Percentiles rank a stretch among this genome's conserved stretches.
phyloP scores from a whole-genome alignment of 2,329 filamentous ascomycete genomes.

The Cordyceps javanica region DNA sequence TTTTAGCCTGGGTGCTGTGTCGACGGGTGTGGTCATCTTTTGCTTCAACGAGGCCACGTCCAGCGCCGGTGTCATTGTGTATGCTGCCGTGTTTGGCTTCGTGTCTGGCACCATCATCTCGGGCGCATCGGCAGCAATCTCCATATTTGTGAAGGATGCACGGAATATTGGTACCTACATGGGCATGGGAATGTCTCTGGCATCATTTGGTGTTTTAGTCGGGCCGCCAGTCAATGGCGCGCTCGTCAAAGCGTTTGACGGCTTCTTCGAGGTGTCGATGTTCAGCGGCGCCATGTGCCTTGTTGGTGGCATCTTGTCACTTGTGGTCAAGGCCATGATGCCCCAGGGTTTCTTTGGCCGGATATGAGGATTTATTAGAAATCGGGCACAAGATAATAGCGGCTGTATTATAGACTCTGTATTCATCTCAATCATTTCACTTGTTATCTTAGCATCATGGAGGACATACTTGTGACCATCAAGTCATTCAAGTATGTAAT shows the following conservation, averaged over 20 bases:
- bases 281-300: slow-evolving; percentile 20
- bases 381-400: too few species aligned
- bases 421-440: too few species aligned
- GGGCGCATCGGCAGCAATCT: slow-evolving; percentile 42
- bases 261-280: slow-evolving; percentile 19
- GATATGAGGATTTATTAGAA: too few species aligned
- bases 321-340: slow-evolving; percentile 16
- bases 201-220: slow-evolving; percentile 38
- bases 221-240: slow-evolving; percentile 30
- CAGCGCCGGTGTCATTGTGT: slow-evolving; percentile 25
- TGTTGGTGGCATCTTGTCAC: slow-evolving; percentile 13
- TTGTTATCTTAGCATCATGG: too few species aligned
- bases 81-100: slow-evolving; percentile 27
- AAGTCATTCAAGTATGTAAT: too few species aligned
- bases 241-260: slow-evolving; percentile 31
- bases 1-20: slow-evolving; percentile 50
- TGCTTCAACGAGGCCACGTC: slow-evolving; percentile 6
- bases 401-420: too few species aligned
- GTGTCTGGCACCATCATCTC: slow-evolving; percentile 32
- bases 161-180: slow-evolving; percentile 50
- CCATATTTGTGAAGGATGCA: slow-evolving; percentile 45
- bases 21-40: slow-evolving; percentile 9
- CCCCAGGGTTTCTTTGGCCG: slow-evolving; percentile 17
- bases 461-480: too few species aligned
- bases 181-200: slow-evolving; percentile 42